Evolutionary conservation across 1,284 basidiomycete species (phyloP).

Genomic region (Tausonia pullulans): DNA sequence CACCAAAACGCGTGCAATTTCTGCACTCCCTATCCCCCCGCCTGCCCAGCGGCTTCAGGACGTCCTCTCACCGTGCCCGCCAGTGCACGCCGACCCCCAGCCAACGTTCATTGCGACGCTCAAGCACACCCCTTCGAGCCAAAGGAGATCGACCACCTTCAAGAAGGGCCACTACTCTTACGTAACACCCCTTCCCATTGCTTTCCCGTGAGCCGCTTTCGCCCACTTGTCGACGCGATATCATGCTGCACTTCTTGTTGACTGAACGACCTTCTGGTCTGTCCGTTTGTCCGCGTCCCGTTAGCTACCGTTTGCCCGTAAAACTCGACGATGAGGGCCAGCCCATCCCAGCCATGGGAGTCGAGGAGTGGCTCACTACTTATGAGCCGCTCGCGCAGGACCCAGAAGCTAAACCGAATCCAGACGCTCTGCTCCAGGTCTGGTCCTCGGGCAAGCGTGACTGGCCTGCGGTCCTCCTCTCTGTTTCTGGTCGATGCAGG

Average conservation of each 20-base stretch:
- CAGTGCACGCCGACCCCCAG: conserved; percentile 30
- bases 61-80: conserved; percentile 56
- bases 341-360: conserved; percentile 48
- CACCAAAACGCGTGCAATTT: conserved; percentile 36
- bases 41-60: conserved; percentile 49
- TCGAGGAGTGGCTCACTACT: conserved; percentile 32
- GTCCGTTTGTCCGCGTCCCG: too few species aligned
- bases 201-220: conserved; percentile 49
- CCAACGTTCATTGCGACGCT: conserved; percentile 46
- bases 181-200: conserved; percentile 66
- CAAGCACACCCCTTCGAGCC: conserved; percentile 48
- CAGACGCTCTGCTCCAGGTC: conserved; percentile 17
- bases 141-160: conserved; percentile 53
- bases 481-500: conserved; percentile 50
- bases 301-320: conserved; percentile 49
- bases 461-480: conserved; percentile 43
- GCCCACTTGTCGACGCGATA: too few species aligned
- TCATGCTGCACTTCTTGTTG: too few species aligned
- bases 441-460: conserved; percentile 19
- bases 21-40: conserved; percentile 54
- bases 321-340: conserved; percentile 45
- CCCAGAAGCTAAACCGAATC: conserved; percentile 23
- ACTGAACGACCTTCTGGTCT: too few species aligned
- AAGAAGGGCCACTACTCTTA: conserved; percentile 64
- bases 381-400: conserved; percentile 46